Percentiles rank a stretch among this genome's conserved stretches.
phyloP scores from a whole-genome alignment of 805 yeast species.

The Myxozyma neotropica region DNA sequence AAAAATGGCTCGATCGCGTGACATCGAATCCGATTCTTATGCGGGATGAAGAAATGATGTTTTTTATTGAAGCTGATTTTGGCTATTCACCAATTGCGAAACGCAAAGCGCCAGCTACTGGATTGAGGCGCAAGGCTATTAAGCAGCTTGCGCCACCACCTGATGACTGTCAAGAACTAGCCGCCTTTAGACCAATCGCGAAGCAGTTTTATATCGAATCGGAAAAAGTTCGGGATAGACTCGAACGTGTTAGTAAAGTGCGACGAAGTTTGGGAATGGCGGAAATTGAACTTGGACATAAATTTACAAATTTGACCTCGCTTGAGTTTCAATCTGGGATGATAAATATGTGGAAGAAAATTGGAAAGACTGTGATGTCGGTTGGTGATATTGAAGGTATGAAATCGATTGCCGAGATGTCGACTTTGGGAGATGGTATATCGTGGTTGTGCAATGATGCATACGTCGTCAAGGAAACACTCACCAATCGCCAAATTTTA shows the following conservation, averaged over 20 bases:
- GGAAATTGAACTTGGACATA: conserved; percentile 56
- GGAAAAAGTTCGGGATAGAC: conserved; percentile 53
- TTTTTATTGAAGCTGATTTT: conserved; percentile 78
- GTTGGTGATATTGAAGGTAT: conserved; percentile 77
- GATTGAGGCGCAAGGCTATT: conserved; percentile 81
- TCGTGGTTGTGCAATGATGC: conserved; percentile 69
- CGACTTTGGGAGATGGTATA: conserved; percentile 75
- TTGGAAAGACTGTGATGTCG: conserved; percentile 66
- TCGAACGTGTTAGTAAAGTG: conserved; percentile 57
- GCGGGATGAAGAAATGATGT: conserved; percentile 83
- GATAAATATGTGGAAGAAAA: conserved; percentile 74
- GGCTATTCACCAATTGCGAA: conserved; percentile 65
- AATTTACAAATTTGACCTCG: conserved; percentile 42
- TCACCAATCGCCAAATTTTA: conserved; percentile 86
- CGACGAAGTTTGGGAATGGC: conserved; percentile 56
- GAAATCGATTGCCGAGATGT: conserved; percentile 70
- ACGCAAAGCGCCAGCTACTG: conserved; percentile 72
- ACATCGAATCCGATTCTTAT: conserved; percentile 74
- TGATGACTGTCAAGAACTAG: conserved; percentile 79
- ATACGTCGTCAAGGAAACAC: conserved; percentile 84
- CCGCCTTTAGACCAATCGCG: conserved; percentile 82
- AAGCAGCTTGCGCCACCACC: conserved; percentile 92
- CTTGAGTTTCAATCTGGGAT: conserved; percentile 69
- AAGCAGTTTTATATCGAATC: conserved; percentile 69
- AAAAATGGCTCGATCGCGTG: conserved; percentile 83